A percentile compares a stretch with the other conserved stretches of the same genome.
Conservation (phyloP, 2,329 filamentous ascomycete species). For the Clathrospora elynae region DNA sequence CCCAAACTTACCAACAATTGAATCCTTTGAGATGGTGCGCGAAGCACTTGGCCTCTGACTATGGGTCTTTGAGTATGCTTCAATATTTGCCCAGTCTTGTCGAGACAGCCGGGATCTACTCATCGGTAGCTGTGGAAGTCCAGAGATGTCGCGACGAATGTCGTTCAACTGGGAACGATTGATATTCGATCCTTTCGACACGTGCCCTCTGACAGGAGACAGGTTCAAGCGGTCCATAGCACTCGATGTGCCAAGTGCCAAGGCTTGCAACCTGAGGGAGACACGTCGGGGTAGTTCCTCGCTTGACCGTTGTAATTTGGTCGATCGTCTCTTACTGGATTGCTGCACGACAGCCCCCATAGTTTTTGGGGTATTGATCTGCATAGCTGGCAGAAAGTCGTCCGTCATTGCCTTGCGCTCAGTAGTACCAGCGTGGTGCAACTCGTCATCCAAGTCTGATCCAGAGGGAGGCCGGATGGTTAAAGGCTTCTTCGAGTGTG, state of each 20-base stretch:
- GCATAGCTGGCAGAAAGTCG: conserved; percentile 18
- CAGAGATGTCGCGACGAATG: conserved; percentile 40
- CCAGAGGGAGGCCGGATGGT: conserved; percentile 19
- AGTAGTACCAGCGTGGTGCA: conserved; percentile 6
- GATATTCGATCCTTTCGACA: conserved; percentile 14
- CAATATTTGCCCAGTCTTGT: conserved; percentile 44
- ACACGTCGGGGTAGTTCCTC: conserved; percentile 34
- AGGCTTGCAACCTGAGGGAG: conserved; percentile 29
- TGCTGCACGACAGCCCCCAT: conserved; percentile 16
- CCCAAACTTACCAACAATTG: conserved; percentile 8
- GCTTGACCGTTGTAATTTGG: conserved; percentile 27
- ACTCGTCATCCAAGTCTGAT: conserved; percentile 15
- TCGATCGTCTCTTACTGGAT: conserved; percentile 20
- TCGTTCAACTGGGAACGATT: conserved; percentile 32
- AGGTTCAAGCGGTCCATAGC: conserved; percentile 8
- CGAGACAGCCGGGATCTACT: conserved; percentile 41
- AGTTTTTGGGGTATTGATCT: conserved; percentile 22
- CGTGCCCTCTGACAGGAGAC: conserved; percentile 11
- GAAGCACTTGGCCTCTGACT: conserved; percentile 29
- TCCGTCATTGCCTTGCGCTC: conserved; percentile 11
- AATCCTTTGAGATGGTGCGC: conserved; percentile 24
- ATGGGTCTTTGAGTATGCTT: conserved; percentile 39
- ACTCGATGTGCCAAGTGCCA: conserved; percentile 25
- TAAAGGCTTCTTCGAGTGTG: conserved; percentile 16
- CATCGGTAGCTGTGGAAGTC: conserved; percentile 37